These are phyloP conservation scores for Pseudogymnoascus sp. DNA, from an alignment of 2,329 filamentous ascomycete genomes.

Conservation along the genomic window DNA sequence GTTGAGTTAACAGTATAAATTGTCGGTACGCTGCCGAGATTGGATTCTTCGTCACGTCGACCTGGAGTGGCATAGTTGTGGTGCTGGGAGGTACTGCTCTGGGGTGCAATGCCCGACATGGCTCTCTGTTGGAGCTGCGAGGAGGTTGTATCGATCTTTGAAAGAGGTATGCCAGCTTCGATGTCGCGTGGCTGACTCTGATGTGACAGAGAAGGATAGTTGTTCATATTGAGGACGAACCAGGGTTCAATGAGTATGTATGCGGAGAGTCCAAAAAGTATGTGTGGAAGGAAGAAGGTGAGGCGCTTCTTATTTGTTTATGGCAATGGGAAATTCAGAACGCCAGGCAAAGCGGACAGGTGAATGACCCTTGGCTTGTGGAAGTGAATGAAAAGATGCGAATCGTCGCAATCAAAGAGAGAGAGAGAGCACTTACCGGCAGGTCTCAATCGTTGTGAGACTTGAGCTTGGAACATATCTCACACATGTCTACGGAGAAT, in stretches of 20 bases:
- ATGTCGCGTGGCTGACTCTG: neutral
- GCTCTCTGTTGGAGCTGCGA: neutral
- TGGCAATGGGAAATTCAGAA: neutral
- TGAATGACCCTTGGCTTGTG: neutral
- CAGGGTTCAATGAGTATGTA: neutral
- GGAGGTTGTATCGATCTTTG: neutral
- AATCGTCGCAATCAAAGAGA: neutral
- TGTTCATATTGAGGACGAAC: neutral
- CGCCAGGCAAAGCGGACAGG: neutral
- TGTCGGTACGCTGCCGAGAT: neutral
- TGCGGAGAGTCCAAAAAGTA: neutral
- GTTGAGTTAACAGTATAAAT: neutral
- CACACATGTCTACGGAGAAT: neutral
- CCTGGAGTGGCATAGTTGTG: neutral
- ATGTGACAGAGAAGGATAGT: neutral
- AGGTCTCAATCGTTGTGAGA: neutral
- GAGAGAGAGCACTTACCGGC: neutral
- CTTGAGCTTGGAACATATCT: neutral
- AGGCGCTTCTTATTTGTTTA: neutral
- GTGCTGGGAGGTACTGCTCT: neutral
- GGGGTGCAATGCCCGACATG: neutral
- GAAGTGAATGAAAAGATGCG: neutral
- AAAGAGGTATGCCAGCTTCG: neutral
- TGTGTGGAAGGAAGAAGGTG: neutral
- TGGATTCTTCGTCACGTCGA: neutral